Conservation (phyloP, 164 flowering plant species). For the Amborella trichopoda region DNA sequence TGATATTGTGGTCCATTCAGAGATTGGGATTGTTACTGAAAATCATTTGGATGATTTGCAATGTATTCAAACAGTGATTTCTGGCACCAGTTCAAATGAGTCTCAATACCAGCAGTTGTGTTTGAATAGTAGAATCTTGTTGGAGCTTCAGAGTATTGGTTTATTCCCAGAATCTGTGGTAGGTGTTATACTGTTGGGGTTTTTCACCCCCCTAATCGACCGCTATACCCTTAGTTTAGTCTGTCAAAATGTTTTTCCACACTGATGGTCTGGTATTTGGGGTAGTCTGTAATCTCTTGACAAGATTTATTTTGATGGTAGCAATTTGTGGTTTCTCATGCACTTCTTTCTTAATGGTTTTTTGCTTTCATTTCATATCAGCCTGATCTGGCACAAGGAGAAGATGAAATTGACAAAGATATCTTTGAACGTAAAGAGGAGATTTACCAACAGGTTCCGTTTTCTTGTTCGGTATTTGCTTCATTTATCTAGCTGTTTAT, state of each 20-base stretch:
- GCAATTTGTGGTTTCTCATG: no score
- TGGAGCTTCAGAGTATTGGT: conserved; percentile 79
- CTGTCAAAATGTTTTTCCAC: neutral
- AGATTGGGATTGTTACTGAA: conserved; percentile 17
- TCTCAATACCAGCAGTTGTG: conserved; percentile 44
- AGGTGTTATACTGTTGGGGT: conserved; percentile 17
- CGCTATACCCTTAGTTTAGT: no score
- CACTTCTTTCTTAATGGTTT: no score
- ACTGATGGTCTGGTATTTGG: conserved; percentile 1
- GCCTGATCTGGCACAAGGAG: conserved; percentile 80
- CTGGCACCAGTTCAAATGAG: conserved; percentile 22
- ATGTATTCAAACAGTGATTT: conserved; percentile 14
- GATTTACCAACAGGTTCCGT: conserved; percentile 50
- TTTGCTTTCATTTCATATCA: conserved; percentile 16
- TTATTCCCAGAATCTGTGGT: conserved; percentile 70
- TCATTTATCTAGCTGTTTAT: no score
- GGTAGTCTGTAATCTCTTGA: no score
- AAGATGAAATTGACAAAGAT: conserved; percentile 40
- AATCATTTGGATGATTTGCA: conserved; percentile 22
- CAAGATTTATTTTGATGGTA: no score
- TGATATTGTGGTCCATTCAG: conserved; percentile 19
- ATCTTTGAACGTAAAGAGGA: conserved; percentile 35
- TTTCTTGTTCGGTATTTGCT: no score
- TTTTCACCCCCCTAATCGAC: no score
- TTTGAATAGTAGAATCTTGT: conserved; percentile 48